These are phyloP conservation scores for Ascoidea rubescens DNA, from an alignment of 805 yeast species.

Conservation along the genomic window DNA sequence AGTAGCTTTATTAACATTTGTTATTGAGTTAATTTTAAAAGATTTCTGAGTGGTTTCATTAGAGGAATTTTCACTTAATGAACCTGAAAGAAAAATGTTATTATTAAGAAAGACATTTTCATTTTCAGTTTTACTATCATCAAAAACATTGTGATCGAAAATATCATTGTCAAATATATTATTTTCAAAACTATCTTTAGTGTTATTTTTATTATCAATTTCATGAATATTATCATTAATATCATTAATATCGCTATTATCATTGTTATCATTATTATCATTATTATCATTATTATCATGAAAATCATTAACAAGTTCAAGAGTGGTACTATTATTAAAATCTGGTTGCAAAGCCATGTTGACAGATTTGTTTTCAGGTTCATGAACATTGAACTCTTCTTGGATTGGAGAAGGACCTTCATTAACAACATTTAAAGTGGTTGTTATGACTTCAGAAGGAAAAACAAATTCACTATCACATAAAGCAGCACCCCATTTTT, in stretches of 20 bases:
- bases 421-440: not conserved
- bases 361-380: too few species aligned
- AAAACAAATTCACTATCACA: not conserved
- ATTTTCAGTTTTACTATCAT: too few species aligned
- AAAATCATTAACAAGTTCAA: not conserved
- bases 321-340: too few species aligned
- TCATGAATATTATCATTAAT: too few species aligned
- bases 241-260: too few species aligned
- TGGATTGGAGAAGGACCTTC: not conserved
- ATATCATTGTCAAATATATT: not conserved
- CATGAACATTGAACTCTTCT: not conserved
- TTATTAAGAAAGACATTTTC: not conserved
- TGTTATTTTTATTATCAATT: not conserved
- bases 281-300: not conserved
- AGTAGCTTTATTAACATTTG: not conserved
- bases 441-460: not conserved
- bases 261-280: too few species aligned
- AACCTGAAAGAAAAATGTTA: not conserved
- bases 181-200: too few species aligned
- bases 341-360: too few species aligned
- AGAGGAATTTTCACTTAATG: too few species aligned
- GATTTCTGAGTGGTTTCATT: not conserved
- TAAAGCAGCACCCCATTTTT: not conserved
- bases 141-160: not conserved
- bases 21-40: not conserved